Evolutionary conservation across 768 basidiomycete genomes (phyloP).

Genomic region (Russula olivacea): DNA sequence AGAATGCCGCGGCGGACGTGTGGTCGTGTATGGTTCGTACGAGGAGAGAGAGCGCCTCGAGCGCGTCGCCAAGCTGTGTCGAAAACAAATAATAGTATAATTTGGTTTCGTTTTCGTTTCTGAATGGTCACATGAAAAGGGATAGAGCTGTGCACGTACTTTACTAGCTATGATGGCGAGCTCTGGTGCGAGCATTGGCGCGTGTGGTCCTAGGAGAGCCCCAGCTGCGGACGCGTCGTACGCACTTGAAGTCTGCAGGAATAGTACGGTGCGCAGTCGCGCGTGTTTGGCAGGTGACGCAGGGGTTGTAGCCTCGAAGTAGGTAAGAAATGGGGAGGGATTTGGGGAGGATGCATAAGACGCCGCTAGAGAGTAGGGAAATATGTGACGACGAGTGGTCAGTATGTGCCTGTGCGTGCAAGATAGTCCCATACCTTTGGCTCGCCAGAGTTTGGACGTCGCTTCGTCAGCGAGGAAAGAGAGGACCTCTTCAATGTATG

Average conservation of each 20-base stretch:
- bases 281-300: slow-evolving; percentile 66
- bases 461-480: slow-evolving; percentile 28
- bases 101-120: background rate
- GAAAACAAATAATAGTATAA: background rate
- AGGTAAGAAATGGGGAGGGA: slow-evolving; percentile 52
- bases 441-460: slow-evolving; percentile 22
- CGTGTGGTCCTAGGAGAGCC: slow-evolving; percentile 40
- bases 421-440: slow-evolving; percentile 16
- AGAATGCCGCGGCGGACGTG: slow-evolving; percentile 79
- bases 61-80: slow-evolving; percentile 50
- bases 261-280: slow-evolving; percentile 70
- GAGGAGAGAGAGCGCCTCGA: slow-evolving; percentile 57
- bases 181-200: slow-evolving; percentile 61
- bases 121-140: background rate
- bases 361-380: slow-evolving; percentile 21
- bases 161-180: slow-evolving; percentile 73
- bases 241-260: slow-evolving; percentile 68
- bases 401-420: background rate
- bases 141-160: slow-evolving; percentile 36
- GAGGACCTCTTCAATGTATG: slow-evolving; percentile 14
- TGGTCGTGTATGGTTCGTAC: slow-evolving; percentile 67
- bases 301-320: slow-evolving; percentile 79
- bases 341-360: slow-evolving; percentile 30
- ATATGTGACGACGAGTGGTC: background rate
- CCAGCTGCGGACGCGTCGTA: slow-evolving; percentile 54